A percentile compares a stretch with the other conserved stretches of the same genome.
Evolutionary conservation across 148 eudicot species (phyloP).

Genomic region (Rhododendron griersonianum): DNA sequence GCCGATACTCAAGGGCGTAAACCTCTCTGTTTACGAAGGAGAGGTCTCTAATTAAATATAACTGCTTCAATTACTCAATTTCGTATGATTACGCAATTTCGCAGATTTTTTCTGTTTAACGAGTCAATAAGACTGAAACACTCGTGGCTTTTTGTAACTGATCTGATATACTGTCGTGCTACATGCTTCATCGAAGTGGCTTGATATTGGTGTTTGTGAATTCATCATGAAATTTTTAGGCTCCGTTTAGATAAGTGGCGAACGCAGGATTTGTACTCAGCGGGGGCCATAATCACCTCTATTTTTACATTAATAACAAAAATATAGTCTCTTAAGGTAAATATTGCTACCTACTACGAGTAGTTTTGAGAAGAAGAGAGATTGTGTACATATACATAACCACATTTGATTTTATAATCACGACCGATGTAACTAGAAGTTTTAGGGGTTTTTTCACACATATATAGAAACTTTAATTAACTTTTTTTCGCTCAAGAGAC

Average conservation of each 20-base stretch:
- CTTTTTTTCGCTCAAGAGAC: background rate
- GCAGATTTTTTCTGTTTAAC: background rate
- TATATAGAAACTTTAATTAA: too few relatives aligned
- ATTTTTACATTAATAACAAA: background rate
- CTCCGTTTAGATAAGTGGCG: background rate
- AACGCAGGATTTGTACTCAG: background rate
- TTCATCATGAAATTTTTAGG: background rate
- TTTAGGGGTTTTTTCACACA: background rate
- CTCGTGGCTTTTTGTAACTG: too few relatives aligned
- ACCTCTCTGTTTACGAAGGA: constrained; percentile 72
- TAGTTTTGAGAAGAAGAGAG: background rate
- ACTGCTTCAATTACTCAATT: background rate
- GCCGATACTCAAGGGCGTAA: constrained; percentile 72
- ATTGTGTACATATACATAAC: background rate
- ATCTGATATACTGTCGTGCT: background rate
- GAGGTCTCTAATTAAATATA: constrained; percentile 41
- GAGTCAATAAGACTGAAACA: background rate
- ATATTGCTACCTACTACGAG: background rate
- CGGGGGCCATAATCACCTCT: background rate
- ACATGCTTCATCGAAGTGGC: background rate
- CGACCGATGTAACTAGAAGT: background rate
- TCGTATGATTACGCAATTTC: background rate
- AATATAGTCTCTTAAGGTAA: background rate
- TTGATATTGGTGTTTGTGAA: background rate
- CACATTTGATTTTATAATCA: background rate